Base-by-base conservation (phyloP, 2,329 filamentous ascomycete species). In the Hymenoscyphus scutula region DNA sequence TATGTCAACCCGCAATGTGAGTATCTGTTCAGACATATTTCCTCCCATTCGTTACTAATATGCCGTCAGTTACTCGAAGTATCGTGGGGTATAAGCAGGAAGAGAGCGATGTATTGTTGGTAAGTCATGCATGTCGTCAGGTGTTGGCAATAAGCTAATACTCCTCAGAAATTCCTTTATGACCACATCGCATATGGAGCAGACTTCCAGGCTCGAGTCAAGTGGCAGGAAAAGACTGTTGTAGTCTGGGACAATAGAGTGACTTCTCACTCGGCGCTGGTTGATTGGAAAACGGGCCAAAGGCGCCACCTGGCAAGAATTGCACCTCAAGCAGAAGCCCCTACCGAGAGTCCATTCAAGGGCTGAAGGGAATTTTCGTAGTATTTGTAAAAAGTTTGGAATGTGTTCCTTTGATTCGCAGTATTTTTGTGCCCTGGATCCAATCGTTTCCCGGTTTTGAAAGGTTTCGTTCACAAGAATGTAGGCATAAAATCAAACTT, bases 221-320 rank as follows among this genome's bases (percentile, higher is more conserved):
- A 88, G 74, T 96, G 91, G 91, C 86, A 86, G 69, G 81, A 85
- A 53, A 84, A 85, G n/a, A 94, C 90, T 0, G 91, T 96, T 1
- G 89, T 95, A 1, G 86, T 94, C 0, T 96, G 91, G 91, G 91
- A 95, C 73, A 95, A 94, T 78, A 82, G 91, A 34, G 85, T 93
- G 0, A 92, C 89, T 10, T 83, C 86, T 68, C 91, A 96, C 75
- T 89, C 89, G 6, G 91, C 91, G 1, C 78, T 94, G 45, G 79
- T 94, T 3, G 91, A 96, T 74, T 96, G 91, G 91, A 85, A 89
- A 69, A 85, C 85, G 73, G 91, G 91, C 2, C 86, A 91, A 75
- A 81, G 92, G 63, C 82, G 92, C 58, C 91, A 96, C 77, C 76
- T 96, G 65, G 91, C 91, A 5, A 83, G 92, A 53, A 89, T 96